phyloP scores from a whole-genome alignment of 352 stramenopile genomes.

The Phytophthora capsici region DNA sequence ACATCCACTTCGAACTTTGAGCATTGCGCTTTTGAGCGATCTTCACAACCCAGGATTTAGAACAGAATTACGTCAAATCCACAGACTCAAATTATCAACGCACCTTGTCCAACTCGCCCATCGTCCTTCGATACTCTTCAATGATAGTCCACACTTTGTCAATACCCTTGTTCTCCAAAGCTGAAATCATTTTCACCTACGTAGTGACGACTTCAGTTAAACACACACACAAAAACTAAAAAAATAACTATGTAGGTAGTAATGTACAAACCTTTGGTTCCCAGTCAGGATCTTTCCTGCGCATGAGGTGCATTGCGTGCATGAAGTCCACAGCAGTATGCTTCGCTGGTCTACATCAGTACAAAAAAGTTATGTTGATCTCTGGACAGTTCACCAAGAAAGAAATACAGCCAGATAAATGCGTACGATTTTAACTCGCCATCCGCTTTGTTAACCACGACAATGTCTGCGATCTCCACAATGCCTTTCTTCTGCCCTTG shows the following conservation, averaged over 20 bases:
- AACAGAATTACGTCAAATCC: neutral
- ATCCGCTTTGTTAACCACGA: constrained; percentile 99
- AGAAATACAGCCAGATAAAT: neutral
- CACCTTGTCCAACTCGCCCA: constrained; percentile 67
- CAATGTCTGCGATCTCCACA: constrained; percentile 97
- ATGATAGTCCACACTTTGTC: constrained; percentile 77
- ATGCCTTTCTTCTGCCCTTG: constrained; percentile 99
- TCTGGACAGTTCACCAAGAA: too few species aligned
- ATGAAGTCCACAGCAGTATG: constrained; percentile 80
- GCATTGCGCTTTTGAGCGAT: constrained; percentile 71
- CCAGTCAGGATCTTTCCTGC: constrained; percentile 85
- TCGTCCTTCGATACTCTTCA: constrained; percentile 63
- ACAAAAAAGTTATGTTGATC: neutral
- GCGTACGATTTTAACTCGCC: constrained; percentile 75
- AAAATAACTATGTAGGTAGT: too few species aligned
- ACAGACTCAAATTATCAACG: neutral
- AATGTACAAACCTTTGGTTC: constrained; percentile 53
- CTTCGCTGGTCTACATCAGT: constrained; percentile 57
- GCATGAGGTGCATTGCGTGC: constrained; percentile 84
- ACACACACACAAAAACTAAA: too few species aligned
- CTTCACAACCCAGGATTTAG: constrained; percentile 20
- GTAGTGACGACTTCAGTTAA: too few species aligned
- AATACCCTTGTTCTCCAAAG: constrained; percentile 69
- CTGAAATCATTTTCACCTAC: constrained; percentile 78
- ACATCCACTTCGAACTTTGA: constrained; percentile 86